These are phyloP conservation scores for Xylariaceae sp. DNA, from an alignment of 2,329 filamentous ascomycete genomes.

Conservation along the genomic window DNA sequence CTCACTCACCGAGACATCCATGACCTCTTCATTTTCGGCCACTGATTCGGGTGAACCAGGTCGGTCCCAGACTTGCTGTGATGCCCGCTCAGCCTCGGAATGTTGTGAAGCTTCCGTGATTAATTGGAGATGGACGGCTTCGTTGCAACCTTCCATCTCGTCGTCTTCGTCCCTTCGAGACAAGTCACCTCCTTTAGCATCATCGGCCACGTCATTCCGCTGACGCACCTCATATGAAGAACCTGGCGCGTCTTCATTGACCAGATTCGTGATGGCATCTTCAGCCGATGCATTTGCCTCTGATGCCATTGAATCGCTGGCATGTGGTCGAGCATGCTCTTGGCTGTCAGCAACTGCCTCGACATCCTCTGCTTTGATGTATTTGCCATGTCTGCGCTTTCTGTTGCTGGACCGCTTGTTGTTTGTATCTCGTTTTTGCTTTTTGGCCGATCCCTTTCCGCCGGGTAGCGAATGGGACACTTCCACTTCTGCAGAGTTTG, in stretches of 20 bases:
- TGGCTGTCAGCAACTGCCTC: conserved; percentile 17
- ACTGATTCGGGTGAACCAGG: conserved; percentile 1
- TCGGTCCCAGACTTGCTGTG: conserved; percentile 12
- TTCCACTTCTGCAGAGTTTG: conserved; percentile 11
- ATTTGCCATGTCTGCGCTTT: conserved; percentile 18
- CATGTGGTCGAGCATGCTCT: neutral
- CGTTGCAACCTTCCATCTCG: conserved; percentile 22
- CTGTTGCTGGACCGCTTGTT: conserved; percentile 19
- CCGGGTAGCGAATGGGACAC: conserved; percentile 8
- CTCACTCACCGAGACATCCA: conserved; percentile 8
- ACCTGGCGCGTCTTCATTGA: no score
- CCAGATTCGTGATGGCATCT: no score
- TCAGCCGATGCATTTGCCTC: no score
- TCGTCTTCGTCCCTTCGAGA: conserved; percentile 7
- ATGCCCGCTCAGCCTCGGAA: conserved; percentile 14
- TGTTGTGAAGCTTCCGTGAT: conserved; percentile 29
- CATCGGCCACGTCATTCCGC: no score
- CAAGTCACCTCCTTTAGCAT: no score
- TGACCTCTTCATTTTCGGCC: conserved; percentile 4
- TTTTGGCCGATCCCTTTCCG: conserved; percentile 19
- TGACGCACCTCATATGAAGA: no score
- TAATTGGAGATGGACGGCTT: conserved; percentile 27
- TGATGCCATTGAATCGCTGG: no score
- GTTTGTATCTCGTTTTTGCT: conserved; percentile 22
- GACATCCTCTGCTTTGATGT: conserved; percentile 8